Evolutionary conservation across 208 protist species (phyloP).

Genomic region (Kentomonas sorsogonicus): DNA sequence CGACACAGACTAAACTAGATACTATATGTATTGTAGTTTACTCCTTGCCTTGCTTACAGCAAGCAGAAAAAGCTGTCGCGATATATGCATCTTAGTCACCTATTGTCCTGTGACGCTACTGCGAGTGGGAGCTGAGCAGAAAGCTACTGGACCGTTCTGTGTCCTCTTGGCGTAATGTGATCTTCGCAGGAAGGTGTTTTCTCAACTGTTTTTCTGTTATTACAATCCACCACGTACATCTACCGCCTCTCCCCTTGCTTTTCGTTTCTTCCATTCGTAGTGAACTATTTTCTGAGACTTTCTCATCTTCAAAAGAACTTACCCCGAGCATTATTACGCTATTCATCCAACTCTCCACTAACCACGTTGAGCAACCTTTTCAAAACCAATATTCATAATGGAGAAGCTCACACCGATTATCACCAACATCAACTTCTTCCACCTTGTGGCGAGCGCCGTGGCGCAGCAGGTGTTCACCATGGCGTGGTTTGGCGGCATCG

Average conservation of each 20-base stretch:
- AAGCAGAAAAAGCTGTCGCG: too few relatives aligned
- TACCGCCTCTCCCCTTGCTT: not conserved
- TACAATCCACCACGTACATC: not conserved
- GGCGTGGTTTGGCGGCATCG: constrained; percentile 73
- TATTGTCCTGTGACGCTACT: too few relatives aligned
- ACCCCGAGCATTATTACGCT: too few relatives aligned
- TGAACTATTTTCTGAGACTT: not conserved
- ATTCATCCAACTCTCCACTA: not conserved
- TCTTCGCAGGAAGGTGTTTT: too few relatives aligned
- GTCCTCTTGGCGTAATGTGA: too few relatives aligned
- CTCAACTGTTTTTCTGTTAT: constrained; percentile 2
- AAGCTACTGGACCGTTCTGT: not conserved
- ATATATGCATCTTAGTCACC: too few relatives aligned
- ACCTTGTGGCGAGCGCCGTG: constrained; percentile 41
- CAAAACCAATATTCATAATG: not conserved
- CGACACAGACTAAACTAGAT: not conserved
- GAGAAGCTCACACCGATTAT: constrained; percentile 9
- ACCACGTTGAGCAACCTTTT: constrained; percentile 3
- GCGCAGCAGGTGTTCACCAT: constrained; percentile 69
- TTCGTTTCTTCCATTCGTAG: constrained; percentile 2
- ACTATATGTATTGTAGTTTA: not conserved
- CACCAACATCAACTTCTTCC: constrained; percentile 33
- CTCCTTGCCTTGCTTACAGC: not conserved
- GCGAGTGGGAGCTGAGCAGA: too few relatives aligned
- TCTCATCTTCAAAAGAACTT: not conserved